Evolutionary conservation across 202 grass and related monocot genomes (phyloP).

Genomic region (Elaeis oleifera): DNA sequence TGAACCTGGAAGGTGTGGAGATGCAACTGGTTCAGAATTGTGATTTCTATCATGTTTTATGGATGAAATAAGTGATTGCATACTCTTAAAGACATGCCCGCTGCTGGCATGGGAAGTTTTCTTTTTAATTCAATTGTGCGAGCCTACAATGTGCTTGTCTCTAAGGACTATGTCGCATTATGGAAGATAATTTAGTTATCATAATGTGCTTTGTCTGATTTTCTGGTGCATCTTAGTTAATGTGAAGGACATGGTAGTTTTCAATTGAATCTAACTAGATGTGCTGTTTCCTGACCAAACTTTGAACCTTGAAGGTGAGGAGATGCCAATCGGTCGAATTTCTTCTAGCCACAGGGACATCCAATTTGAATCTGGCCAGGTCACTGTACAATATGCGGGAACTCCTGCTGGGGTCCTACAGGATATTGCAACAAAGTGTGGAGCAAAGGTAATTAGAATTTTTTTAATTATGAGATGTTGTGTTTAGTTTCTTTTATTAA

Average conservation of each 20-base stretch:
- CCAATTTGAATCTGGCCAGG: constrained; percentile 34
- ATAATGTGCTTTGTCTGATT: no score
- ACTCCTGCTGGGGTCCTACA: constrained; percentile 50
- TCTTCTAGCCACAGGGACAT: constrained; percentile 34
- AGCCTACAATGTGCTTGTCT: no score
- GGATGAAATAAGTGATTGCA: no score
- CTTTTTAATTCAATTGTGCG: no score
- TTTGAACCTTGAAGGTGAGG: constrained; percentile 32
- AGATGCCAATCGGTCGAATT: constrained; percentile 21
- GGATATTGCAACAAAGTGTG: constrained; percentile 73
- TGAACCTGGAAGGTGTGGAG: constrained; percentile 35
- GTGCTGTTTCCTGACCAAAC: constrained; percentile 17
- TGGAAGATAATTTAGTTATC: no score
- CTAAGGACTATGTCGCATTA: no score
- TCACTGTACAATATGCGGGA: constrained; percentile 30
- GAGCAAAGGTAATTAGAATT: constrained; percentile 59
- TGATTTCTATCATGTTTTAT: no score
- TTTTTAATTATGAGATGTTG: neutral
- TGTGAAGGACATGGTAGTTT: no score
- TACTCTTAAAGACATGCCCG: no score
- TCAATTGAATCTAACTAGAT: constrained; percentile 21
- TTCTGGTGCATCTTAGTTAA: no score
- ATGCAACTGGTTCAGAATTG: constrained; percentile 6
- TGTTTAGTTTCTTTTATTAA: constrained; percentile 15
- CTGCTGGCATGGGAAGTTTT: no score